Percentiles rank a stretch among this genome's conserved stretches.
Conservation (phyloP, 2,329 filamentous ascomycete genomes). For the Arthrinium puccinioides region DNA sequence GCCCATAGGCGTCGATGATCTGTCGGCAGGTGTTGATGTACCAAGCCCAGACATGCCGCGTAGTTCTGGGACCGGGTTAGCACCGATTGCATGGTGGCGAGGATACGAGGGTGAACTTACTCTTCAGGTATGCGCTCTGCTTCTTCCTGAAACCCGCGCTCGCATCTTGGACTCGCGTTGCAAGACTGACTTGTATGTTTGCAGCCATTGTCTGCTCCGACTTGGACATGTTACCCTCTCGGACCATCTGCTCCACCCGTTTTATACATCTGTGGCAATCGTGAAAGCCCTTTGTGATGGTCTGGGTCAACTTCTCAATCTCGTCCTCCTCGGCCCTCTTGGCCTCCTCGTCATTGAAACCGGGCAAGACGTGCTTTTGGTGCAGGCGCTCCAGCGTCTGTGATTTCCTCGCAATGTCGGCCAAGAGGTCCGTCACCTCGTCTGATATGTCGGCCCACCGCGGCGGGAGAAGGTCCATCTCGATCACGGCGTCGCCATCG, state of each 20-base stretch:
- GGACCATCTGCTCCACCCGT: constrained; percentile 79
- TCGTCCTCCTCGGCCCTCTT: constrained; percentile 81
- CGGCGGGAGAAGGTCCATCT: constrained; percentile 94
- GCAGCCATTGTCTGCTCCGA: constrained; percentile 93
- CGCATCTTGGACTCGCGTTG: constrained; percentile 80
- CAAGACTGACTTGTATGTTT: constrained; percentile 90
- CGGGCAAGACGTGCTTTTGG: constrained; percentile 92
- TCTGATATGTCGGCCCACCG: constrained; percentile 95
- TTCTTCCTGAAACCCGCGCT: constrained; percentile 94
- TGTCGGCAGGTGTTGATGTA: constrained; percentile 43
- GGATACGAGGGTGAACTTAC: constrained; percentile 37
- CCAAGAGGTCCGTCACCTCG: constrained; percentile 78
- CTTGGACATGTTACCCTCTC: constrained; percentile 68
- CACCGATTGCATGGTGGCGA: constrained; percentile 11
- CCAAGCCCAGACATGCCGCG: constrained; percentile 60
- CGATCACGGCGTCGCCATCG: constrained; percentile 90
- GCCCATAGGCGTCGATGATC: constrained; percentile 40
- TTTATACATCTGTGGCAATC: constrained; percentile 85
- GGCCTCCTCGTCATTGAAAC: constrained; percentile 90
- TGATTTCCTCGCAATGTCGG: constrained; percentile 74
- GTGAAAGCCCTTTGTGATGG: constrained; percentile 84
- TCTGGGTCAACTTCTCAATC: constrained; percentile 85
- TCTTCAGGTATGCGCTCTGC: constrained; percentile 92
- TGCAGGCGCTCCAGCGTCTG: constrained; percentile 85
- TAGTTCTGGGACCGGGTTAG: constrained; percentile 51